Base-by-base conservation (phyloP, 768 basidiomycete species). In the Albatrellus ellisii region DNA sequence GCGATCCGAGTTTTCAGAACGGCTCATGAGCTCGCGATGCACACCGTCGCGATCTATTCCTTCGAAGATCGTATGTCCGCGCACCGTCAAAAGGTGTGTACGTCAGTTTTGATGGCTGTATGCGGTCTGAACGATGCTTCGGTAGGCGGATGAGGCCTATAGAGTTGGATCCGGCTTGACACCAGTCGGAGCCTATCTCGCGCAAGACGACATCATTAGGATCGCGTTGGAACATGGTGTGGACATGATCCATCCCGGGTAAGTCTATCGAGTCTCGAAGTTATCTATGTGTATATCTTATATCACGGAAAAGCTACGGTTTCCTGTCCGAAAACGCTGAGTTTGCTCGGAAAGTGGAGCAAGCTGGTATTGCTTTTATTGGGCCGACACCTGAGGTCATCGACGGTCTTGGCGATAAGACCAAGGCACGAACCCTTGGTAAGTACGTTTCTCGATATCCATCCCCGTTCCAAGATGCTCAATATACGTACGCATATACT, bases 181-280 rank as follows among this genome's bases (percentile, higher is more conserved):
- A 11, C 95, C 95, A 25, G 95, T 99, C 29, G 95, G 70, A 14
- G 95, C 95, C 8, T 99, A 99, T 62, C 83, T 99, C 49, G 82
- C 92, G 2, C 92, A 97, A 60, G 90, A 98, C 53, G 91, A 95
- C 55, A 98, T 99, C 62, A 91, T 99, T 63, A 68, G 79, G 49
- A 82, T 91, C 51, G 89, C 91, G n/a, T 72, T 98, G 33, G 92
- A 98, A 62, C 91, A 98, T 61, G 92, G 89, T 20, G 95, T 99
- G 20, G 94, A 97, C 59, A 98, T 99, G 95, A 98, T 99, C 57
- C 95, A 98, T 63, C 95, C 91, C 9, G 91, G 92, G 88, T 90
- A 52, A 56, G 69, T 38, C 39, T 44, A 27, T 14, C 35, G 14
- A 17, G 20, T 39, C 20, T 29, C 4, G 4, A 26, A 32, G 39